A percentile compares a stretch with the other conserved stretches of the same genome.
These are phyloP conservation scores for Coniella lustricola DNA, from an alignment of 2,329 filamentous ascomycete species.

Conservation along the genomic window DNA sequence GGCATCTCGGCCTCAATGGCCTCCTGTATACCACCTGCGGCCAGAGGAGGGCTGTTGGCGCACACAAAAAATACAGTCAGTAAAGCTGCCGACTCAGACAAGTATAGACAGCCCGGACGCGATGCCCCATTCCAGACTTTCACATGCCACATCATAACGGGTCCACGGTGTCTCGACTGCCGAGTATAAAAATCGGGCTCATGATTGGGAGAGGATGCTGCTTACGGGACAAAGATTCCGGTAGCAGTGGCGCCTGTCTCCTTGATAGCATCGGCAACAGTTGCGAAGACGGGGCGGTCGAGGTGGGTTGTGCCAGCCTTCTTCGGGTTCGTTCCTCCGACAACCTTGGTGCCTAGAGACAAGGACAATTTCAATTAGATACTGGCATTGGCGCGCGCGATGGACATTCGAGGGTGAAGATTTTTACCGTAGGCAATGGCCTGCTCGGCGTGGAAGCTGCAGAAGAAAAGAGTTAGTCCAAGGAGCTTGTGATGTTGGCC, in stretches of 20 bases:
- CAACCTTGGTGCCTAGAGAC: conserved; percentile 78
- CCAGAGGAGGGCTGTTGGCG: conserved; percentile 67
- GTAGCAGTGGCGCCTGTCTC: conserved; percentile 85
- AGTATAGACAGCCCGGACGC: too few species aligned
- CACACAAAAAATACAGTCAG: conserved; percentile 15
- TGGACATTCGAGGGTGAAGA: background rate
- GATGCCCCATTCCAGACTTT: background rate
- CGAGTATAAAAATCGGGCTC: background rate
- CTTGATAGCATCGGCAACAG: conserved; percentile 81
- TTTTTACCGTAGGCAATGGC: conserved; percentile 91
- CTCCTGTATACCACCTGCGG: conserved; percentile 93
- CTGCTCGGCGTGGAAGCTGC: conserved; percentile 92
- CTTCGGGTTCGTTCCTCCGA: conserved; percentile 98
- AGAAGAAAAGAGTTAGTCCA: conserved; percentile 25
- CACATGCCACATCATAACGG: background rate
- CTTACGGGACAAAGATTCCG: conserved; percentile 92
- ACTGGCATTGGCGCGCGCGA: conserved; percentile 1
- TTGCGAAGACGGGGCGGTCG: conserved; percentile 86
- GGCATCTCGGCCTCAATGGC: conserved; percentile 89
- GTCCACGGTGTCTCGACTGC: background rate
- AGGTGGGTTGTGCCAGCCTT: conserved; percentile 91
- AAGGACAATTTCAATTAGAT: conserved; percentile 11
- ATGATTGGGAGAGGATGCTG: conserved; percentile 40
- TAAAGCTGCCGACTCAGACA: background rate
- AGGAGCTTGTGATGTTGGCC: conserved; percentile 1